A percentile compares a stretch with the other conserved stretches of the same genome.
Conservation (phyloP, 805 yeast genomes). For the Spathaspora boniae region DNA sequence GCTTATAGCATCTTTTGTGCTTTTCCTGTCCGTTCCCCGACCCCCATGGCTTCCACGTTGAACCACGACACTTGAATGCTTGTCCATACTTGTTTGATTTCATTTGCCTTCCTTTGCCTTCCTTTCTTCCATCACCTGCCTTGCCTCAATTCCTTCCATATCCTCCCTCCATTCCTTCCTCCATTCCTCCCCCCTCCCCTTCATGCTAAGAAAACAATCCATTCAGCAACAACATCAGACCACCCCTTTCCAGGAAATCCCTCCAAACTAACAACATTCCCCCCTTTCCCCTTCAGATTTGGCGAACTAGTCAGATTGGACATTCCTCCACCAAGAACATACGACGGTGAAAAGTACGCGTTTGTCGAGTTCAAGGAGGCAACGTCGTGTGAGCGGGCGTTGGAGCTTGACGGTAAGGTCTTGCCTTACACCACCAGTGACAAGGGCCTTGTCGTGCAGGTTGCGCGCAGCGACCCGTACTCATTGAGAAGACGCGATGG, state of each 20-base stretch:
- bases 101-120: constrained; percentile 4
- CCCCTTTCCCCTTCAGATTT: constrained; percentile 27
- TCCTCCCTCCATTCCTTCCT: constrained; percentile 6
- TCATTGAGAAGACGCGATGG: constrained; percentile 34
- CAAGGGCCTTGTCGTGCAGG: constrained; percentile 49
- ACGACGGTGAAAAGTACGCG: constrained; percentile 59
- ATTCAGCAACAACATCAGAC: constrained; percentile 4
- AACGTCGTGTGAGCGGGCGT: constrained; percentile 54
- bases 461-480: constrained; percentile 55
- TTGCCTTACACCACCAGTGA: constrained; percentile 38
- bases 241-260: constrained; percentile 2
- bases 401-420: constrained; percentile 45
- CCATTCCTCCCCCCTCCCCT: constrained; percentile 4
- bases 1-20: not conserved
- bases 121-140: constrained; percentile 5
- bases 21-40: constrained; percentile 5
- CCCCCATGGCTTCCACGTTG: constrained; percentile 1
- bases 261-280: constrained; percentile 7
- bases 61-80: no score
- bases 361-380: constrained; percentile 55
- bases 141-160: constrained; percentile 5
- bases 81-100: no score
- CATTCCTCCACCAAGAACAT: constrained; percentile 59
- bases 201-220: not conserved
- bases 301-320: constrained; percentile 59